Evolutionary conservation across 768 basidiomycete genomes (phyloP), one percentile per base, ranked within the genome.

Genomic region (Macrolepiota dolichaula): DNA sequence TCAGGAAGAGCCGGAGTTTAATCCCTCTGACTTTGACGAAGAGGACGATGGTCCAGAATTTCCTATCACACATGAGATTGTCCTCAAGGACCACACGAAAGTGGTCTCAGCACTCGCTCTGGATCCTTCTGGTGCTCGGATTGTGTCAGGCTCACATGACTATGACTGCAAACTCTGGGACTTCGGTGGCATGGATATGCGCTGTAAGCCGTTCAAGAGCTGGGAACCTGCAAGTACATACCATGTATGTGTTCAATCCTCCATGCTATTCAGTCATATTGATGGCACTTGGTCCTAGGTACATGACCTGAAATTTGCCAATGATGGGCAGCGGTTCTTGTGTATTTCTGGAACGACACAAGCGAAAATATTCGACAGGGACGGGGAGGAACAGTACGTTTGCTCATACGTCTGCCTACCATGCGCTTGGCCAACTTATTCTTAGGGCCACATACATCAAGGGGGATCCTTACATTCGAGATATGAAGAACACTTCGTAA

Each of bases 161-260:
- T 98, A 98, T 70, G 97, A 99, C 74, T 88, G 91, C 74, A 98
- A 98, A 76, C 74, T 99, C 57, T 99, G 96, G 96, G 97, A 99
- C 74, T 98, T 98, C 74, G 96, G 96, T 67, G 97, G 97, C 15
- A 99, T 99, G 97, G 91, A 92, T 69, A 78, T 81, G 63, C 78
- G 86, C 64, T 87, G 89, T 74, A 93, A 93, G 74, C 96, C 97
- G 15, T 98, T 99, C 84, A 92, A 96, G 77, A 92, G 85, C 66
- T 98, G 92, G 87, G 97, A 99, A 71, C 92, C 95, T 63, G 88
- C 91, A 62, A 94, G 92, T 64, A 92, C 88, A 67, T 97, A 97
- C 74, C 88, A 96, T 75, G 94, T 96, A 65, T 59, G 82, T 76
- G 74, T 71, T 62, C 50, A 55, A 24, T 49, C 9, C 42, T 62